Percentiles rank a stretch among this genome's conserved stretches.
phyloP scores from a whole-genome alignment of 768 basidiomycete genomes.

The Boletus pseudo-olivaceus region DNA sequence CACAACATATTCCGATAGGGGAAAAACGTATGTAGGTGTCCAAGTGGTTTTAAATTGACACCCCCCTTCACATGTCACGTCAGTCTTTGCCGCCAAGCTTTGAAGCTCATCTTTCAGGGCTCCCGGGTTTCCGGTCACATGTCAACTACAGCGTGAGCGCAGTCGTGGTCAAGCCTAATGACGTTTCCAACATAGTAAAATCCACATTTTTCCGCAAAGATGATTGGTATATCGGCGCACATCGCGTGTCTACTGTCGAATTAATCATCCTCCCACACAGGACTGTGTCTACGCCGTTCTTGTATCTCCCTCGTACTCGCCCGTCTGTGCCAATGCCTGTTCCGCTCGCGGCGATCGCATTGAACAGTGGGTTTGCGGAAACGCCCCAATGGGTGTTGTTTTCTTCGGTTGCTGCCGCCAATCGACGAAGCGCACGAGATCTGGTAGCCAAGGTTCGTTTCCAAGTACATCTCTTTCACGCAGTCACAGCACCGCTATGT shows the following conservation, averaged over 20 bases:
- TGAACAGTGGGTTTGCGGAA: conserved; percentile 40
- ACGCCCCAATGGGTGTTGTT: conserved; percentile 49
- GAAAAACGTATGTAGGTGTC: conserved; percentile 54
- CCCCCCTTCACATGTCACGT: conserved; percentile 1
- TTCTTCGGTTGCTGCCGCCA: conserved; percentile 42
- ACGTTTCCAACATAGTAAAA: conserved; percentile 45
- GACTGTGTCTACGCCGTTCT: conserved; percentile 54
- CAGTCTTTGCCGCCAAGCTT: conserved; percentile 72
- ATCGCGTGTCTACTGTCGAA: background rate
- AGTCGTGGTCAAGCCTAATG: conserved; percentile 45
- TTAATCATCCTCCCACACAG: conserved; percentile 30
- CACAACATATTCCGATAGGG: conserved; percentile 51
- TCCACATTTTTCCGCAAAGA: conserved; percentile 50
- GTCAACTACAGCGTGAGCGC: conserved; percentile 62
- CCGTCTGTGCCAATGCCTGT: conserved; percentile 51
- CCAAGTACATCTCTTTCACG: background rate
- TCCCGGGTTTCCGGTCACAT: conserved; percentile 68
- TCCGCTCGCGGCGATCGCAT: conserved; percentile 33
- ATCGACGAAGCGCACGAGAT: conserved; percentile 34
- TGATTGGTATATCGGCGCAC: conserved; percentile 43
- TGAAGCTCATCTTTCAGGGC: conserved; percentile 60
- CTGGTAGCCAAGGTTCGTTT: conserved; percentile 34
- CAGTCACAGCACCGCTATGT: background rate
- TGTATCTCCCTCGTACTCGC: conserved; percentile 64
- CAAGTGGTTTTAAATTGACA: background rate